Evolutionary conservation across 257 asterid genomes (phyloP).

Genomic region (Echium plantagineum): DNA sequence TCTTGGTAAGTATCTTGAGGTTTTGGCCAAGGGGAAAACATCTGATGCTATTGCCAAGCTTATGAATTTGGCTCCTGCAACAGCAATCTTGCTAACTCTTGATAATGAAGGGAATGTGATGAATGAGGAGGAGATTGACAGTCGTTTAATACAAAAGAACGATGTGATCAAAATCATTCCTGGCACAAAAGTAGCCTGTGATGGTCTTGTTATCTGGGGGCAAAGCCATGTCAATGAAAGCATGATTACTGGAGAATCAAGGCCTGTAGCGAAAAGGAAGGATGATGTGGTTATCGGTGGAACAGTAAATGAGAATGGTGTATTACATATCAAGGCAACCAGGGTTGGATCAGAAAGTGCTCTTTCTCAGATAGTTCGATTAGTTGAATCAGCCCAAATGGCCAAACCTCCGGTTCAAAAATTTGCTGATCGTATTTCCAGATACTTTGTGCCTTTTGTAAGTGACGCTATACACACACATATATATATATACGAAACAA

Average conservation of each 20-base stretch:
- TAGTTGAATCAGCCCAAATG: constrained; percentile 61
- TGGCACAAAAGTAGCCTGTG: constrained; percentile 54
- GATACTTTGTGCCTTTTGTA: neutral
- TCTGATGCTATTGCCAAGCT: constrained; percentile 66
- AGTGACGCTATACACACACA: neutral
- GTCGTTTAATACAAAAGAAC: constrained; percentile 40
- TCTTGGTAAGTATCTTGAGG: constrained; percentile 58
- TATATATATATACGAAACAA: no score
- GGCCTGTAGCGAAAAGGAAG: constrained; percentile 33
- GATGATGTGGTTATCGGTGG: constrained; percentile 57
- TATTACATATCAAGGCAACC: constrained; percentile 42
- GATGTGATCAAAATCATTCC: constrained; percentile 55
- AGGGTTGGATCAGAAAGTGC: constrained; percentile 65
- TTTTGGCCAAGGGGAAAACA: constrained; percentile 58
- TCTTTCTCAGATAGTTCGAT: constrained; percentile 49
- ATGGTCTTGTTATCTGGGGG: constrained; percentile 54
- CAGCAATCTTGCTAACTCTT: constrained; percentile 28
- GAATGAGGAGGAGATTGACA: constrained; percentile 47
- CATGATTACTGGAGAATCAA: constrained; percentile 67
- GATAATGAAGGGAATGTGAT: constrained; percentile 33
- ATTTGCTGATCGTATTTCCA: constrained; percentile 31
- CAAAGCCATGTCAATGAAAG: constrained; percentile 51
- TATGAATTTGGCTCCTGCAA: constrained; percentile 47
- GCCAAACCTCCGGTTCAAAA: constrained; percentile 60
- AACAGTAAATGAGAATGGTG: constrained; percentile 44